Evolutionary conservation across 139 green algal species (phyloP).

Genomic region (Chlamydomonas sp.): DNA sequence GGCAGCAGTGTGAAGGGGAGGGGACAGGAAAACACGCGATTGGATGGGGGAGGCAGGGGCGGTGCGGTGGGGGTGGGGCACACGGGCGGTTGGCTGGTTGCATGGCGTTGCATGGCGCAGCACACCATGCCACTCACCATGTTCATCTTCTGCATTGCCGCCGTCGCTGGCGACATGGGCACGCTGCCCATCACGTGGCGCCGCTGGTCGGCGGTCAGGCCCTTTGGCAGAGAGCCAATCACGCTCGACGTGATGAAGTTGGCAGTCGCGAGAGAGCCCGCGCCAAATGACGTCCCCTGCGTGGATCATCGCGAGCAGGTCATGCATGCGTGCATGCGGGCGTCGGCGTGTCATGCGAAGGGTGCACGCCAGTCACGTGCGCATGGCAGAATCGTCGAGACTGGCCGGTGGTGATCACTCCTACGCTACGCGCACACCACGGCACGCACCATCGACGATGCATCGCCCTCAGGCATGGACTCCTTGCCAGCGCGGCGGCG

Average conservation of each 20-base stretch:
- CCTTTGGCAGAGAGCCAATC: conserved; percentile 66
- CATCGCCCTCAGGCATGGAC: conserved; percentile 8
- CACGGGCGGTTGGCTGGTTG: too few species aligned
- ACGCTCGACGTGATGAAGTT: conserved; percentile 29
- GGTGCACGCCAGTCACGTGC: too few species aligned
- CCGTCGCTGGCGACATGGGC: conserved; percentile 49
- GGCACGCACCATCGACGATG: conserved; percentile 10
- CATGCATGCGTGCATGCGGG: not conserved
- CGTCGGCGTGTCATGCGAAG: not conserved
- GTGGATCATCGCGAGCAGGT: too few species aligned
- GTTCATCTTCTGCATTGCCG: conserved; percentile 34
- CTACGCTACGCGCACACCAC: not conserved
- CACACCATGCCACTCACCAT: conserved; percentile 17
- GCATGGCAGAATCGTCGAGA: too few species aligned
- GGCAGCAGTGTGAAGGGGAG: too few species aligned
- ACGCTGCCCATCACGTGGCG: conserved; percentile 40
- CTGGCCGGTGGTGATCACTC: not conserved
- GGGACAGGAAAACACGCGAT: not conserved
- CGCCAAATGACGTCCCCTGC: too few species aligned
- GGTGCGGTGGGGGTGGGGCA: too few species aligned
- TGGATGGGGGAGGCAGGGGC: not conserved
- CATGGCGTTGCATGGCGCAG: too few species aligned
- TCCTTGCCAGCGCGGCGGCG: not conserved
- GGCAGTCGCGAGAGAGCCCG: too few species aligned
- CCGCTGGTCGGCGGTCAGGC: conserved; percentile 46